A percentile compares a stretch with the other conserved stretches of the same genome.
Evolutionary conservation across 352 stramenopile species (phyloP).

Genomic region (Pythium scleroteichum): DNA sequence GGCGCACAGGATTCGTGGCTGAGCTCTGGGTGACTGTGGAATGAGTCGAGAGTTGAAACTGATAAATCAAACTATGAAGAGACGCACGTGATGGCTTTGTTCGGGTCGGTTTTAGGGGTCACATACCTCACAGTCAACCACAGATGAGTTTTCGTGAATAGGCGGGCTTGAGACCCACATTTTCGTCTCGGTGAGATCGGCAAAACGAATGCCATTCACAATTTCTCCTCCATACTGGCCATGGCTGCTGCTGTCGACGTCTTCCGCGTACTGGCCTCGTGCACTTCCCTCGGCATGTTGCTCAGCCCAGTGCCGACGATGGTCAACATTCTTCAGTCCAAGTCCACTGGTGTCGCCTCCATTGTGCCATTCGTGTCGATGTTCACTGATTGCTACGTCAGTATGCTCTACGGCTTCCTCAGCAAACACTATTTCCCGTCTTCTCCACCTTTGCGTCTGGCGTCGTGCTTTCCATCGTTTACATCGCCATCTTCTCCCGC

Average conservation of each 20-base stretch:
- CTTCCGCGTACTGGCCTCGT: constrained; percentile 32
- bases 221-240: not conserved
- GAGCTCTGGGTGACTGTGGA: too few species aligned
- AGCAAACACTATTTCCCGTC: constrained; percentile 40
- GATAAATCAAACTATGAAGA: too few species aligned
- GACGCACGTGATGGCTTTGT: too few species aligned
- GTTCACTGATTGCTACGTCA: constrained; percentile 40
- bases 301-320: constrained; percentile 41
- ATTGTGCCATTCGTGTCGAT: constrained; percentile 46
- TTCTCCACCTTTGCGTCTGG: constrained; percentile 45
- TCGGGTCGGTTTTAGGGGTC: too few species aligned
- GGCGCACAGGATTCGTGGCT: too few species aligned
- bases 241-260: constrained; percentile 39
- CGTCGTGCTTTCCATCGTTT: constrained; percentile 35
- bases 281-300: constrained; percentile 36
- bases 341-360: constrained; percentile 37
- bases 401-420: constrained; percentile 46
- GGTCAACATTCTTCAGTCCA: constrained; percentile 32
- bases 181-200: too few species aligned
- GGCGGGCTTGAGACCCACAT: too few species aligned
- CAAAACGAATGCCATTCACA: too few species aligned
- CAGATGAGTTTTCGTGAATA: too few species aligned
- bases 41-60: too few species aligned
- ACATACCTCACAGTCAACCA: too few species aligned
- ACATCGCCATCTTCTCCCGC: constrained; percentile 48